Base-by-base conservation (phyloP, 352 stramenopile genomes). In the Globisporangium polare region DNA sequence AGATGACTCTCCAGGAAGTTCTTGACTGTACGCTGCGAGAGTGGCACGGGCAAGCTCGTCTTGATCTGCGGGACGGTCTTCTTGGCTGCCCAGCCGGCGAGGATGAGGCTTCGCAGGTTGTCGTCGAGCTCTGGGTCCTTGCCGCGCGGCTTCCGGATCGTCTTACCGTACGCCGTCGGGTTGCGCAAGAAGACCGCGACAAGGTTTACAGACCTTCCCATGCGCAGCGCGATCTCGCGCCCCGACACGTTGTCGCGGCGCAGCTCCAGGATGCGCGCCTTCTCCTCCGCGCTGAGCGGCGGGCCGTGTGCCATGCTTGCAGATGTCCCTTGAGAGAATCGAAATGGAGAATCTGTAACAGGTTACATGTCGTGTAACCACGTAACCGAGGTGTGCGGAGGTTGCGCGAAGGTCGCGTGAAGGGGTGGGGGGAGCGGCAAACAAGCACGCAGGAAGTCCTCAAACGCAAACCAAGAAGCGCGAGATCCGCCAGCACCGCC, bases 381-480 rank as follows among this genome's bases (percentile, higher is more conserved):
- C 12, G 12, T 41, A 41, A 43, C 37, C 15, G 4, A n/a, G 13
- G 37, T 33, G 29, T 33, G 37, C 13, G 1, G 37, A 43, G 37
- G 37, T 43, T 43, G 37, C 37, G 15, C 37, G 37, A 43, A 43
- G 37, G 37, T 43, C 37, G 37, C 37, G 13, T 43, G 37, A 43
- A 43, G 37, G 41, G 41, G 41, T 47, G 41, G 41, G 41, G n/a
- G 20, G 20, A 58, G 20, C 29, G 29, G 31, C 52, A 58, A n/a
- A n/a, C n/a, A n/a, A n/a, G n/a, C n/a, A 55, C 37, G 20, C 29
- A 55, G 49, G 18, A 27, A 54, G n/a, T n/a, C n/a, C n/a, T 5
- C 27, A 33, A 41, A 27, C n/a, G 12, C 31, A 33, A 33, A 33
- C n/a, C 22, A 22, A 35, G n/a, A 35, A n/a, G 26, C 24, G 12